Percentiles rank a stretch among this genome's conserved stretches.
Evolutionary conservation across 139 green algal genomes (phyloP).

Genomic region (Auxenochlorella pyrenoidosa): DNA sequence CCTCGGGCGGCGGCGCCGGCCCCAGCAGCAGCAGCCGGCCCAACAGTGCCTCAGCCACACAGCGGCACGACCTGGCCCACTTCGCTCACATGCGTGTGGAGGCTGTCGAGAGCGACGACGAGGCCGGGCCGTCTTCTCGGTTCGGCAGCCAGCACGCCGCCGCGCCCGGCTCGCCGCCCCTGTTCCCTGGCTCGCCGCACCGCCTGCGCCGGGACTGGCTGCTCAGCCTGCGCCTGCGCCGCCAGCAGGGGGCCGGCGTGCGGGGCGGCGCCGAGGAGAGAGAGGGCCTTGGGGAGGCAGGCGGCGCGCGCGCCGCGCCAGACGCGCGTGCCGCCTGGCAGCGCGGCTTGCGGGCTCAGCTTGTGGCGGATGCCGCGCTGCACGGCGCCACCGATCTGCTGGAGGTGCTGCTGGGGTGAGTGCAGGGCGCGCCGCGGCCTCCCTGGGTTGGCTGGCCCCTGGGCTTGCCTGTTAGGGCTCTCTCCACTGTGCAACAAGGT

Average conservation of each 20-base stretch:
- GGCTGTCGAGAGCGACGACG: too few relatives aligned
- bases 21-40: background rate
- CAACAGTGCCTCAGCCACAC: background rate
- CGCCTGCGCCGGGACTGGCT: background rate
- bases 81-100: background rate
- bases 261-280: background rate
- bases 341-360: background rate
- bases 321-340: background rate
- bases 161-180: too few relatives aligned
- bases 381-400: slow-evolving; percentile 4
- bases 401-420: slow-evolving; percentile 26
- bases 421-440: background rate
- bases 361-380: background rate
- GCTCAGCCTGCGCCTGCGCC: background rate
- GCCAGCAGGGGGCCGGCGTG: background rate
- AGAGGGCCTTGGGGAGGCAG: background rate
- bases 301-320: too few relatives aligned
- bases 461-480: background rate
- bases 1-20: background rate
- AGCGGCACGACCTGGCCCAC: background rate
- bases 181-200: background rate
- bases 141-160: too few relatives aligned
- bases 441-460: background rate
- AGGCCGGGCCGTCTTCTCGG: too few relatives aligned
- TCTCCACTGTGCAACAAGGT: too few relatives aligned